A percentile compares a stretch with the other conserved stretches of the same genome.
phyloP scores from a whole-genome alignment of 2,329 filamentous ascomycete genomes.

The Trematosphaeria pertusa region DNA sequence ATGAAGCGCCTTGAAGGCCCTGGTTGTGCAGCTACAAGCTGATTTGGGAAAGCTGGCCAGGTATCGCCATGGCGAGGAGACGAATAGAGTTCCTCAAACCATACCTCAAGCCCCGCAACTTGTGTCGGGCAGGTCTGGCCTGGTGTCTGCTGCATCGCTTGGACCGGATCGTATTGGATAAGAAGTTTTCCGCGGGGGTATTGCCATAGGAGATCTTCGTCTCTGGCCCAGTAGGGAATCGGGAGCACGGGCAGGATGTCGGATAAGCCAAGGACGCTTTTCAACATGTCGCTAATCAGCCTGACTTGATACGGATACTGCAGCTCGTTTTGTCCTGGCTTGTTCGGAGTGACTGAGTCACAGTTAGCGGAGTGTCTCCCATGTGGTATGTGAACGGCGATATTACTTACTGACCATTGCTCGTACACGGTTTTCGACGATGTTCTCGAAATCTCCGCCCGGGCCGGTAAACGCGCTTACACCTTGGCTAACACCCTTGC shows the following conservation, averaged over 20 bases:
- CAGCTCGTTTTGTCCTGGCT: background rate
- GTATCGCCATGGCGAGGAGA: background rate
- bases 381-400: background rate
- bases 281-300: background rate
- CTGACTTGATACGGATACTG: background rate
- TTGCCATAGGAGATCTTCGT: background rate
- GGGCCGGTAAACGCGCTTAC: conserved; percentile 8
- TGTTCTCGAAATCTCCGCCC: conserved; percentile 16
- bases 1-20: too few species aligned
- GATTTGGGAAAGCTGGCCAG: background rate
- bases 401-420: background rate
- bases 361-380: background rate
- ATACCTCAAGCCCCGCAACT: background rate
- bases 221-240: background rate
- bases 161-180: conserved; percentile 12
- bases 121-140: background rate
- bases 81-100: background rate
- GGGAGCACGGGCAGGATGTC: background rate
- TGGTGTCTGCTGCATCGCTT: background rate
- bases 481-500: conserved; percentile 2
- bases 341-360: background rate
- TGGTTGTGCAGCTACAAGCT: too few species aligned
- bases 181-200: conserved; percentile 4
- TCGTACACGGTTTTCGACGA: conserved; percentile 5
- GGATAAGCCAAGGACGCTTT: background rate